phyloP scores from a whole-genome alignment of 352 stramenopile species.

The Globisporangium ultimum region DNA sequence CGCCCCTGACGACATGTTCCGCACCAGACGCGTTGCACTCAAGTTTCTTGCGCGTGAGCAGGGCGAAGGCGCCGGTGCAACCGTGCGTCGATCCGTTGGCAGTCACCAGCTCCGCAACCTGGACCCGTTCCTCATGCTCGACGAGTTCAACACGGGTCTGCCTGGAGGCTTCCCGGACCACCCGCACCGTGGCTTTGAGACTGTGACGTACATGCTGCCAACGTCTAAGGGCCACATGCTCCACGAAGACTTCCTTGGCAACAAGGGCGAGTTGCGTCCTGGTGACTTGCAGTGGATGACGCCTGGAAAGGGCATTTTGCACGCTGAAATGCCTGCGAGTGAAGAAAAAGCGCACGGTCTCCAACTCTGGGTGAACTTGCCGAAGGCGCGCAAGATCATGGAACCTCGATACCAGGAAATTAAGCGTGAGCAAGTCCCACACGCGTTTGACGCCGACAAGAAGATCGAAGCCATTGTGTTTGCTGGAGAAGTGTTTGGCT shows the following conservation, averaged over 20 bases:
- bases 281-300: slow-evolving; percentile 68
- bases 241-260: slow-evolving; percentile 82
- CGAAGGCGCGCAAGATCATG: too few relatives aligned
- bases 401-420: slow-evolving; percentile 29
- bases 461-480: slow-evolving; percentile 23
- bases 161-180: slow-evolving; percentile 88
- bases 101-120: slow-evolving; percentile 41
- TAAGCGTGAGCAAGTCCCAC: slow-evolving; percentile 23
- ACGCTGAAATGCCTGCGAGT: too few relatives aligned
- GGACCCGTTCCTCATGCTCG: slow-evolving; percentile 60
- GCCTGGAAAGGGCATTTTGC: slow-evolving; percentile 16
- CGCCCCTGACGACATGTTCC: slow-evolving; percentile 11
- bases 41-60: slow-evolving; percentile 59
- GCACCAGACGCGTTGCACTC: slow-evolving; percentile 31
- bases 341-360: too few relatives aligned
- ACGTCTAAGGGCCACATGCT: slow-evolving; percentile 70
- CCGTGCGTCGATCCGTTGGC: slow-evolving; percentile 51
- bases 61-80: slow-evolving; percentile 48
- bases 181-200: slow-evolving; percentile 91
- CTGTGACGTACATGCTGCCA: slow-evolving; percentile 87
- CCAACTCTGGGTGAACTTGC: too few relatives aligned
- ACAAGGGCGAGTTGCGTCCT: slow-evolving; percentile 42
- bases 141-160: slow-evolving; percentile 47
- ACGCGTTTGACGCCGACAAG: slow-evolving; percentile 12
- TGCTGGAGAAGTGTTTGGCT: slow-evolving; percentile 22